Evolutionary conservation across 164 flowering plant species (phyloP).

Genomic region (Magnolia officinalis): DNA sequence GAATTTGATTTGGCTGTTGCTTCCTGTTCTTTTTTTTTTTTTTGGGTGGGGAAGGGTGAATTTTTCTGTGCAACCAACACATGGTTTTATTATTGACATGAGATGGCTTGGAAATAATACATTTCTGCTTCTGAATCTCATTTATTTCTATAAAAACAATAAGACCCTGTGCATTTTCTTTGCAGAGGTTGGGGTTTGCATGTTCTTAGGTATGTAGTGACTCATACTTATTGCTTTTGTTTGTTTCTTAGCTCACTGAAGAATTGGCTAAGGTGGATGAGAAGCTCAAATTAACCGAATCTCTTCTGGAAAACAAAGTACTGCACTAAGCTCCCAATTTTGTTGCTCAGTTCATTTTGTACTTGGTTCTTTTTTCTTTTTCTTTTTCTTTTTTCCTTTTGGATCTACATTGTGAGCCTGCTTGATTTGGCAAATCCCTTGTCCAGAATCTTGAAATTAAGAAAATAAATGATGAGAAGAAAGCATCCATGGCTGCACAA

Average conservation of each 20-base stretch:
- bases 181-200: too few species aligned
- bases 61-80: too few species aligned
- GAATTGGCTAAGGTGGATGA: conserved; percentile 55
- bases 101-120: too few species aligned
- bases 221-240: not conserved
- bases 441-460: conserved; percentile 68
- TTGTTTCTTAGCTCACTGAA: conserved; percentile 44
- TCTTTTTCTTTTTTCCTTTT: not conserved
- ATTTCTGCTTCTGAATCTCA: too few species aligned
- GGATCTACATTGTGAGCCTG: not conserved
- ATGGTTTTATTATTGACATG: too few species aligned
- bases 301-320: conserved; percentile 64
- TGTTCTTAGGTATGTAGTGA: too few species aligned
- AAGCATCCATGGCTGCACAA: conserved; percentile 67
- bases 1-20: too few species aligned
- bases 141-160: too few species aligned
- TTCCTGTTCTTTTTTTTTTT: too few species aligned
- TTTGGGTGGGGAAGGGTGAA: too few species aligned
- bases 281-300: conserved; percentile 58
- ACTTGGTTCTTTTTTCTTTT: not conserved
- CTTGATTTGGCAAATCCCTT: conserved; percentile 4
- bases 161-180: too few species aligned
- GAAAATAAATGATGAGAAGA: conserved; percentile 74
- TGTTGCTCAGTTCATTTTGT: not conserved
- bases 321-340: not conserved